Conservation (phyloP, 2,329 filamentous ascomycete species). For the Waltergamsia citrina region DNA sequence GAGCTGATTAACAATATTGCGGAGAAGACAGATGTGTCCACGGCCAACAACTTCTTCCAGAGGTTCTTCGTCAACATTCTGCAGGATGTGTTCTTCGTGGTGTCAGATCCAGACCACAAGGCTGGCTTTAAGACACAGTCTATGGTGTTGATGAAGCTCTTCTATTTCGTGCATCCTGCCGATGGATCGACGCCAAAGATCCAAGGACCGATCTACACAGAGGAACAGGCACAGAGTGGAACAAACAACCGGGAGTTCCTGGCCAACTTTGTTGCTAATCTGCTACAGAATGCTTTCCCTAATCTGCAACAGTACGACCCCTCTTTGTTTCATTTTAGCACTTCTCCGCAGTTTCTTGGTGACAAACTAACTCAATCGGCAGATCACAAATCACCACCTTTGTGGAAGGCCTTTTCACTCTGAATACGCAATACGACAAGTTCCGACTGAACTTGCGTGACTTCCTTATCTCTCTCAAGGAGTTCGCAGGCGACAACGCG, state of each 20-base stretch:
- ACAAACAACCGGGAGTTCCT: conserved; percentile 90
- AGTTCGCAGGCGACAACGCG: conserved; percentile 91
- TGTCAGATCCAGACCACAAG: conserved; percentile 97
- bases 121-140: conserved; percentile 98
- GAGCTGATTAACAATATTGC: conserved; percentile 97
- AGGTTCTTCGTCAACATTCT: conserved; percentile 93
- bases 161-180: conserved; percentile 80
- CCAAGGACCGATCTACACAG: conserved; percentile 78
- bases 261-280: conserved; percentile 72
- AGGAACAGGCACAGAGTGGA: conserved; percentile 72
- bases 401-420: conserved; percentile 78
- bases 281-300: conserved; percentile 83
- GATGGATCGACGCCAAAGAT: conserved; percentile 70
- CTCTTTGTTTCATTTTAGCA: neutral
- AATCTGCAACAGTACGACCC: conserved; percentile 76
- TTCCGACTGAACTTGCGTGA: conserved; percentile 95
- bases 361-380: conserved; percentile 21
- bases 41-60: conserved; percentile 93
- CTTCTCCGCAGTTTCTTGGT: conserved; percentile 1
- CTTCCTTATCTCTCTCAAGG: conserved; percentile 94
- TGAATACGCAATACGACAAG: conserved; percentile 82
- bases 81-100: conserved; percentile 96
- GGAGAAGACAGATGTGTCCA: conserved; percentile 77
- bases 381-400: conserved; percentile 84
- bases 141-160: conserved; percentile 86